These are phyloP conservation scores for Leptoxyphium fumago DNA, from an alignment of 2,329 filamentous ascomycete species.

Conservation along the genomic window DNA sequence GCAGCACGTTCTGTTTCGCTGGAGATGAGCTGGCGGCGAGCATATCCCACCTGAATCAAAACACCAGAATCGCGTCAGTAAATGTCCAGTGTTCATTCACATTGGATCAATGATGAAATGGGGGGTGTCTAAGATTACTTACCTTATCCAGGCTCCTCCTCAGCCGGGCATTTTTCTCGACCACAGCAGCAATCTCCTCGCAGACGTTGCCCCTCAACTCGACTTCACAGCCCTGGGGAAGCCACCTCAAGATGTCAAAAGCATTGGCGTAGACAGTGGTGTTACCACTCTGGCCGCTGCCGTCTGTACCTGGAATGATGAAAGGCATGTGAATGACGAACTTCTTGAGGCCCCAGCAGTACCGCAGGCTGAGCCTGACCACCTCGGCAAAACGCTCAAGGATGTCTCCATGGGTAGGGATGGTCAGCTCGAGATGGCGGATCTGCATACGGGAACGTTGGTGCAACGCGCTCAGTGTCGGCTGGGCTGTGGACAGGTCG, in stretches of 20 bases:
- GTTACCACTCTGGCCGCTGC: slow-evolving; percentile 19
- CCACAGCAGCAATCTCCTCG: slow-evolving; percentile 26
- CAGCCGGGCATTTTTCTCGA: slow-evolving; percentile 27
- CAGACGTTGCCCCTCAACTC: slow-evolving; percentile 25
- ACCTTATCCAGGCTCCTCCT: slow-evolving; percentile 28
- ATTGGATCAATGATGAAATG: background rate
- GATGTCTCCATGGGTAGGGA: slow-evolving; percentile 32
- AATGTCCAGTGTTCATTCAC: too few relatives aligned
- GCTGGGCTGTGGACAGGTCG: slow-evolving; percentile 22
- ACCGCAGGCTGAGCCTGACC: slow-evolving; percentile 29
- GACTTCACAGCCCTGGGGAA: slow-evolving; percentile 28
- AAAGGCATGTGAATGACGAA: slow-evolving; percentile 27
- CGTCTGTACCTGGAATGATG: slow-evolving; percentile 16
- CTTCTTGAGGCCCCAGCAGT: slow-evolving; percentile 30
- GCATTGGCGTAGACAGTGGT: slow-evolving; percentile 32
- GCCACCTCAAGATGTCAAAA: slow-evolving; percentile 32
- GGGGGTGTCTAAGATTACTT: slow-evolving; percentile 4
- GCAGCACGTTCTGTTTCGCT: slow-evolving; percentile 9
- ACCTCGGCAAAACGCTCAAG: slow-evolving; percentile 32
- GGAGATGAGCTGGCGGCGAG: slow-evolving; percentile 19
- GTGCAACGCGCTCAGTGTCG: slow-evolving; percentile 25
- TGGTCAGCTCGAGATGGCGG: slow-evolving; percentile 28
- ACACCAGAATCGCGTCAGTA: too few relatives aligned
- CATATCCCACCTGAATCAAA: slow-evolving; percentile 15
- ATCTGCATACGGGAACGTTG: slow-evolving; percentile 30